Base-by-base conservation (phyloP, 257 asterid genomes). In the Solanum infundibuliforme region DNA sequence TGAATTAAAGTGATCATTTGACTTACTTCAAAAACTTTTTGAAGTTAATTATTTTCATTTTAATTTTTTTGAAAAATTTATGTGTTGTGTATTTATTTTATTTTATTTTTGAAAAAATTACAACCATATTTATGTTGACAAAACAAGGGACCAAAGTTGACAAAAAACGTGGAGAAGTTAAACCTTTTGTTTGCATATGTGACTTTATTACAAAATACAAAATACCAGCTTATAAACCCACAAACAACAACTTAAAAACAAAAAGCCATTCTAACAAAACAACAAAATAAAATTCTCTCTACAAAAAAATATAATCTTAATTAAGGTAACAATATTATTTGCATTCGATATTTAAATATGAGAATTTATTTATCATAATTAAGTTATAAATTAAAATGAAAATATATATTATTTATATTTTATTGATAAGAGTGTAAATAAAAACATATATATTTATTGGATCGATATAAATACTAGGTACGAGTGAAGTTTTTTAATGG, bases 271-370 rank as follows among this genome's bases (percentile, higher is more conserved):
- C 83, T 43, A 85, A 81, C 55, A 68, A 76, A 68, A 87, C n/a
- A 55, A 55, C 10, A 55, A 18, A 18, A 73, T 83, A 88, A 90
- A 90, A 83, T 84, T 52, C 90, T 82, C 88, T 77, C 79, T 85
- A 87, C 88, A 84, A 83, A 87, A 90, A 88, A 89, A 90, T 13
- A 75, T 38, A 83, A 89, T 90, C 36, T 29, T 27, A 31, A 14
- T 71, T 71, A 14, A 31, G 23, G 38, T 68, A 11, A 71, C 35
- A 14, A 71, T 3, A 16, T 18, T 18, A 34, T 10, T 9, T 8
- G 2, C 46, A 73, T 34, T 73, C 2, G 14, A 34, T 8, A 14
- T 71, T 14, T 29, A 32, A 39, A 39, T 39, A 39, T 39, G 43
- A 39, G 12, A 39, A 39, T 39, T 8, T 8, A 13, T 69, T 12